These are phyloP conservation scores for Beauveria medogensis DNA, from an alignment of 2,329 filamentous ascomycete genomes.

Conservation along the genomic window DNA sequence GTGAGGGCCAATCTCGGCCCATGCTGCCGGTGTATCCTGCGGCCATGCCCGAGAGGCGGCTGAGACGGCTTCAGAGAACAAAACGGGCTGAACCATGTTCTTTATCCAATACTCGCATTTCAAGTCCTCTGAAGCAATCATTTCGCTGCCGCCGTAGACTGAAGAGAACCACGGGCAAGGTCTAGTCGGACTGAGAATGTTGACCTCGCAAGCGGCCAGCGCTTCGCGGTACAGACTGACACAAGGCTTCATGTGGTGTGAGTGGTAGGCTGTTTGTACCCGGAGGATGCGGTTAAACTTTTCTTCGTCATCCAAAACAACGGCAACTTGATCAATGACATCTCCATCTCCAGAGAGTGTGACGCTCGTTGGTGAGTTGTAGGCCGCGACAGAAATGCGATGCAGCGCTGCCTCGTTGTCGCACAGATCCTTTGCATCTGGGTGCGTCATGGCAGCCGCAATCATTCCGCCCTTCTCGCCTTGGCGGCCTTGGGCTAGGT, in stretches of 20 bases:
- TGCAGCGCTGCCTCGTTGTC: background rate
- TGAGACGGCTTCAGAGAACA: constrained; percentile 7
- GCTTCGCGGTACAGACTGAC: background rate
- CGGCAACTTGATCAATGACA: constrained; percentile 14
- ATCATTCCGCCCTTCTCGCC: constrained; percentile 40
- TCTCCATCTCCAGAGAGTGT: constrained; percentile 19
- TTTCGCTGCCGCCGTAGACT: background rate
- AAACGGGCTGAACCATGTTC: constrained; percentile 9
- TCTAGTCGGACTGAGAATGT: background rate
- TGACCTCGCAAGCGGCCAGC: background rate
- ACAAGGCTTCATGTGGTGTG: constrained; percentile 19
- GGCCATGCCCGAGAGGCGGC: background rate
- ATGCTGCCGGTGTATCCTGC: background rate
- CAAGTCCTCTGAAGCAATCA: background rate
- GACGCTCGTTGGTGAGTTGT: constrained; percentile 15
- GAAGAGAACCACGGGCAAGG: constrained; percentile 4
- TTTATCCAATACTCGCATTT: background rate
- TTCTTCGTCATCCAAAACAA: constrained; percentile 9
- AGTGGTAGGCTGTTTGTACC: constrained; percentile 24
- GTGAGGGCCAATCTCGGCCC: constrained; percentile 10
- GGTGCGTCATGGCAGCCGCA: constrained; percentile 29
- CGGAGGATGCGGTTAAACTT: constrained; percentile 17
- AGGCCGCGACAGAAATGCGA: constrained; percentile 12
- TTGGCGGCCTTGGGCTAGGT: constrained; percentile 31
- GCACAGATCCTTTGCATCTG: constrained; percentile 9